Evolutionary conservation across 192 early-diverging fungal species (phyloP), one percentile per base, ranked within the genome.

Genomic region (Ambispora gerdemannii): DNA sequence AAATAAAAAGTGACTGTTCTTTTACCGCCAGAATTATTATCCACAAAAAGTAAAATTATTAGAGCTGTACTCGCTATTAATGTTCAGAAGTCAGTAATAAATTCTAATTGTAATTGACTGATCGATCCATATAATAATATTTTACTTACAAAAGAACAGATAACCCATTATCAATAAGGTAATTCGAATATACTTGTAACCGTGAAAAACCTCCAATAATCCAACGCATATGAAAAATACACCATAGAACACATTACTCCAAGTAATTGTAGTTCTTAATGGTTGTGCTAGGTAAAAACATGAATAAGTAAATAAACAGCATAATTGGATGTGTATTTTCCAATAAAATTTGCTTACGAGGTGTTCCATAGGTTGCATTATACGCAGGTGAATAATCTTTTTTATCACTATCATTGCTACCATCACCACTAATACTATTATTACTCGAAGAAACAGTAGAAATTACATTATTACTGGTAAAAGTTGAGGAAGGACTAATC

Each of bases 111-210:
- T 17, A 50, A 60, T 33, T 0, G 33, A 35, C 31, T 1, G 25
- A 24, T 53, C 0, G 15, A 32, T 28, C 13, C n/a, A 15, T 31
- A 20, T 27, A 13, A 30, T 13, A 32, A 4, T 8, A n/a, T 25
- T 17, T 30, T 28, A 50, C 64, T 68, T 76, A 79, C 78, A 66
- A 74, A 74, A 79, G 51, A 79, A 72, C 0, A 79, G 53, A 62
- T 74, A 79, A 50, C 78, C 75, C 47, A 71, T 73, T 33, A 79
- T 28, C 17, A 79, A 69, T 72, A 79, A 74, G 0, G 78, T 79
- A 22, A 79, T 67, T 33, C 78, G 78, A 66, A 79, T 79, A 58
- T 76, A 76, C 28, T 76, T 76, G 71, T 79, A 79, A 53, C 78
- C 78, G 38, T 74, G 73, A 10, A 79, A 52, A 6, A 76, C 70